A percentile compares a stretch with the other conserved stretches of the same genome.
Conservation (phyloP, 2,329 filamentous ascomycete genomes). For the Fusarium illudens region DNA sequence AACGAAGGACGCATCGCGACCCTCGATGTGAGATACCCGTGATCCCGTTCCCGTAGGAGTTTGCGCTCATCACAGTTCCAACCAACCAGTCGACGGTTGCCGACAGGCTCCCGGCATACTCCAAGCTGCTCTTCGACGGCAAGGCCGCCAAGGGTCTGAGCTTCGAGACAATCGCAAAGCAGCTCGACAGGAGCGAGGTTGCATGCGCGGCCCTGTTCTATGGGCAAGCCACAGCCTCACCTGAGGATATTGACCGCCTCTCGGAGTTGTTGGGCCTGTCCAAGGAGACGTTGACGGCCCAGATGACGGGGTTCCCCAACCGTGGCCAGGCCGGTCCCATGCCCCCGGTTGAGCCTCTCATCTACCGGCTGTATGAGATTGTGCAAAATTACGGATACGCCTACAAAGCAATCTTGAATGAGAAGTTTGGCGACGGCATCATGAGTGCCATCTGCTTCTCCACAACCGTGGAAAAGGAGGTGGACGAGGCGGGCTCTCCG, state of each 20-base stretch:
- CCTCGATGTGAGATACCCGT: constrained; percentile 49
- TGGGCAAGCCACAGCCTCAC: constrained; percentile 78
- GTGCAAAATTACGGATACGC: constrained; percentile 97
- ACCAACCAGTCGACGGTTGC: constrained; percentile 67
- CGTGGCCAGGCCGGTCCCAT: constrained; percentile 69
- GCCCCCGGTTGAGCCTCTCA: constrained; percentile 56
- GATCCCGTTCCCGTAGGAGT: background rate
- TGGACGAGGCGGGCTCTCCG: constrained; percentile 78
- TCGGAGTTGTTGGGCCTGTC: constrained; percentile 70
- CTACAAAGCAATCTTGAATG: constrained; percentile 93
- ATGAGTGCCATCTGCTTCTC: constrained; percentile 96
- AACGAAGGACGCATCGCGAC: constrained; percentile 42
- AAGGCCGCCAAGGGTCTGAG: constrained; percentile 79
- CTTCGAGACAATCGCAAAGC: constrained; percentile 79
- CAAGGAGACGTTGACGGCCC: constrained; percentile 62
- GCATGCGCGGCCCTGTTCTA: constrained; percentile 91
- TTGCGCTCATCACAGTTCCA: constrained; percentile 24
- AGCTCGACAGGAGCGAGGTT: constrained; percentile 81
- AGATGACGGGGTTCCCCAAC: constrained; percentile 80
- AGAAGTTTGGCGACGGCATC: constrained; percentile 94
- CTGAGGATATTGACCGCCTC: constrained; percentile 73
- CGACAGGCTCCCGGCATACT: constrained; percentile 74
- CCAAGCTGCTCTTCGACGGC: constrained; percentile 72
- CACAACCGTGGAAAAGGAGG: constrained; percentile 93
- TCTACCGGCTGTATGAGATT: constrained; percentile 92